Base-by-base conservation (phyloP, 208 protist genomes). In the Trichomonas gallinae region DNA sequence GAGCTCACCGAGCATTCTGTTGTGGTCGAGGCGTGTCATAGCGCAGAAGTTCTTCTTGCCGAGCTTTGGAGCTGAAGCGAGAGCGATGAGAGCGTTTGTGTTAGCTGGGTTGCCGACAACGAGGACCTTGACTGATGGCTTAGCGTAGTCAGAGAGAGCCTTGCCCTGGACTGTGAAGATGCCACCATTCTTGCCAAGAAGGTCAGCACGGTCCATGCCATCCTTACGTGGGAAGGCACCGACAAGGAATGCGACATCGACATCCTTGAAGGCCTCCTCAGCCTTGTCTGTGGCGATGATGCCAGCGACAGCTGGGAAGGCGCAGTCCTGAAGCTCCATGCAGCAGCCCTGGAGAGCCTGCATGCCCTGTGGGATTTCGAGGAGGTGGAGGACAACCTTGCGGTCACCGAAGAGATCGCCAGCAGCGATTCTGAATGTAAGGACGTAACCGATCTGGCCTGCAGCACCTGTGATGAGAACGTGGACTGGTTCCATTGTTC, bases 21-120 rank as follows among this genome's bases (percentile, higher is more conserved):
- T 99, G 97, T 99, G 98, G 98, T 99, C 99, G n/a, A 99, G 98
- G 44, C 98, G 98, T 13, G 99, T 99, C 89, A 99, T 98, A 17
- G 98, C 98, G 11, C 98, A 98, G 96, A 99, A 99, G 97, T 99
- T 98, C 96, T 97, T 96, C 21, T 97, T 97, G 8, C 46, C 46
- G 34, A 96, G 44, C 17, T 97, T 97, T 58, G 97, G 96, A 38
- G 99, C 98, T 38, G 91, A 97, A 13, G 63, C 81, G 11, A 97
- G 21, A 26, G 98, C 97, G 88, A 99, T 98, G 26, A 99, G 97
- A 0, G 98, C 98, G 97, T 99, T 99, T 34, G 99, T 99, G 97
- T 99, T 99, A 48, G 99, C 99, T 21, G 99, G 99, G 97, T 99
- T 99, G 23, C 93, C 96, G 48, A 97, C 96, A 15, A 97, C 97